Base-by-base conservation (phyloP, 192 early-diverging fungal species). In the Entophlyctis luteolus region DNA sequence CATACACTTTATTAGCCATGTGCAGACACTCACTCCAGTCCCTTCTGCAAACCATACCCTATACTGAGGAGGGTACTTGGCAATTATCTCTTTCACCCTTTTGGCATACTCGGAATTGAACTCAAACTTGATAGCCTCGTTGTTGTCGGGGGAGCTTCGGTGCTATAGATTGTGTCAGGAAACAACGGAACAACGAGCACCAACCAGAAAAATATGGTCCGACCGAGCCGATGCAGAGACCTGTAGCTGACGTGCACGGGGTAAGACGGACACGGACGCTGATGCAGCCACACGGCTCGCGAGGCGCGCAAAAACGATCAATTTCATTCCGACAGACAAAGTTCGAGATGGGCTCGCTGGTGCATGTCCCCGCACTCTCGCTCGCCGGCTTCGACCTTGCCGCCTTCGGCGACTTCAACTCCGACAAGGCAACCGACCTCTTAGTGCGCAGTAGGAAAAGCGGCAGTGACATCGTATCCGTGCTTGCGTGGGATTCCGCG, bases 41-140 rank as follows among this genome's bases (percentile, higher is more conserved):
- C n/a, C n/a, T n/a, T n/a, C n/a, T n/a, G n/a, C n/a, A n/a, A n/a
- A n/a, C n/a, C n/a, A n/a, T n/a, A n/a, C n/a, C n/a, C n/a, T 97
- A 83, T 98, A 98, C 77, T 98, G 94, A 38, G 91, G 83, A 53
- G 96, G 96, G 72, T 98, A 99, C 72, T 94, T 94, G 56, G 84
- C 86, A 42, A 99, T 80, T 42, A 99, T 93, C 67, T 87, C 90
- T 54, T 87, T 72, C 18, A 91, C 93, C 25, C 93, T 83, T 59
- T 86, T 76, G 65, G 84, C 66, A 81, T 90, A 94, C 55, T 91
- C 89, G 2, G 85, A 32, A 39, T 81, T 85, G 76, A 98, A 95
- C 74, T 92, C 89, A 68, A 98, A 98, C 25, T 83, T 81, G 63
- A 94, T 77, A 46, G 79, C 86, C 32, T 85, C 79, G 79, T 96